A percentile compares a stretch with the other conserved stretches of the same genome.
These are phyloP conservation scores for Trypanosomatidae sp. DNA, from an alignment of 208 protist species.

Conservation along the genomic window DNA sequence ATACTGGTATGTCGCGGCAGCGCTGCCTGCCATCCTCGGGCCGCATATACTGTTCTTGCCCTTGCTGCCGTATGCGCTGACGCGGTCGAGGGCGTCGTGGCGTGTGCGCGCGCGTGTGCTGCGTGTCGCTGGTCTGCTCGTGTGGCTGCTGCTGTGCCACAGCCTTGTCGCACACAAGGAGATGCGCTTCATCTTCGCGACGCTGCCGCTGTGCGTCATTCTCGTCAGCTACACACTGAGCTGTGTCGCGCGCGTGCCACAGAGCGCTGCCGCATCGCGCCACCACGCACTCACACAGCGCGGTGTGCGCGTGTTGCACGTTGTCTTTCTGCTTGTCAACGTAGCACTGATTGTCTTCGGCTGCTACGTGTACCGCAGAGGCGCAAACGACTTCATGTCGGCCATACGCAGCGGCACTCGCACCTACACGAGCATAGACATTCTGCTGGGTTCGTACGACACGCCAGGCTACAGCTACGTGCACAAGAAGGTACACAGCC, in stretches of 20 bases:
- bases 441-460: constrained; percentile 52
- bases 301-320: constrained; percentile 5
- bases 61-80: neutral
- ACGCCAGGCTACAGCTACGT: constrained; percentile 55
- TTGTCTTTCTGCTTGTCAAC: constrained; percentile 12
- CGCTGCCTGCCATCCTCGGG: constrained; percentile 18
- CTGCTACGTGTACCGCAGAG: constrained; percentile 32
- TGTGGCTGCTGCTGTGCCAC: constrained; percentile 50
- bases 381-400: constrained; percentile 21
- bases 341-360: constrained; percentile 14
- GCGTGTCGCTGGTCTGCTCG: constrained; percentile 4
- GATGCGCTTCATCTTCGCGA: constrained; percentile 76
- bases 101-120: neutral
- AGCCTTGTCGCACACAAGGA: constrained; percentile 89
- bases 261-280: neutral
- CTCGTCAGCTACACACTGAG: constrained; percentile 23
- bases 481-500: constrained; percentile 44
- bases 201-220: constrained; percentile 34
- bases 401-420: constrained; percentile 16
- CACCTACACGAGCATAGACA: constrained; percentile 25
- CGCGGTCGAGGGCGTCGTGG: neutral
- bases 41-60: neutral
- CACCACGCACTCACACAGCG: neutral
- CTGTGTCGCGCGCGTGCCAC: neutral
- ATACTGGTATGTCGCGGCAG: constrained; percentile 76